Evolutionary conservation across 1,139 yeast genomes (phyloP).

Genomic region (Debaryomyces subglobosus): DNA sequence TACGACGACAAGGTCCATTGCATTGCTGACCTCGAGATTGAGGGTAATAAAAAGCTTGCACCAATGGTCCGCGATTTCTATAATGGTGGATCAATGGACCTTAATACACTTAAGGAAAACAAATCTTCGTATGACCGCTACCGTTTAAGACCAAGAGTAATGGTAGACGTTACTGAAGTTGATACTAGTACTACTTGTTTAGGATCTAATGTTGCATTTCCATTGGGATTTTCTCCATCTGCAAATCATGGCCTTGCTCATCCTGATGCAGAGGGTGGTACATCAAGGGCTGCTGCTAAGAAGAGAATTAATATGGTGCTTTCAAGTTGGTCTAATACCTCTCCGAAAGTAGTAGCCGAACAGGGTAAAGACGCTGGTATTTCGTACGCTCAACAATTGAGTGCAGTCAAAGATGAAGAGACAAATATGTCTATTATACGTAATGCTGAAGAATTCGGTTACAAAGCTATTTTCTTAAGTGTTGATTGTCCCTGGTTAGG

Average conservation of each 20-base stretch:
- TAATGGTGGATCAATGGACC: conserved; percentile 26
- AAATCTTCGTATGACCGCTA: conserved; percentile 34
- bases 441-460: neutral
- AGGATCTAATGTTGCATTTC: conserved; percentile 33
- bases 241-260: conserved; percentile 72
- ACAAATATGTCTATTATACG: neutral
- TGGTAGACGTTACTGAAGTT: conserved; percentile 34
- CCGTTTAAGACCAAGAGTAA: conserved; percentile 47
- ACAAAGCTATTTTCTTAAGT: conserved; percentile 20
- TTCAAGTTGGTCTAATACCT: neutral
- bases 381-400: neutral
- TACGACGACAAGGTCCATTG: conserved; percentile 1
- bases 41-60: neutral
- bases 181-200: conserved; percentile 27
- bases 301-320: conserved; percentile 40
- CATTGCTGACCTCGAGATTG: conserved; percentile 1
- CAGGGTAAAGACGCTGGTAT: conserved; percentile 1
- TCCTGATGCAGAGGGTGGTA: conserved; percentile 27
- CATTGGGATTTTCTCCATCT: conserved; percentile 68
- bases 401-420: conserved; percentile 1
- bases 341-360: neutral
- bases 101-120: conserved; percentile 34
- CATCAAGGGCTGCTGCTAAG: conserved; percentile 55
- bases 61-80: conserved; percentile 4
- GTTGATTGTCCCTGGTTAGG: conserved; percentile 24